These are phyloP conservation scores for Kwoniella dendrophila DNA, from an alignment of 768 basidiomycete species.

Conservation along the genomic window DNA sequence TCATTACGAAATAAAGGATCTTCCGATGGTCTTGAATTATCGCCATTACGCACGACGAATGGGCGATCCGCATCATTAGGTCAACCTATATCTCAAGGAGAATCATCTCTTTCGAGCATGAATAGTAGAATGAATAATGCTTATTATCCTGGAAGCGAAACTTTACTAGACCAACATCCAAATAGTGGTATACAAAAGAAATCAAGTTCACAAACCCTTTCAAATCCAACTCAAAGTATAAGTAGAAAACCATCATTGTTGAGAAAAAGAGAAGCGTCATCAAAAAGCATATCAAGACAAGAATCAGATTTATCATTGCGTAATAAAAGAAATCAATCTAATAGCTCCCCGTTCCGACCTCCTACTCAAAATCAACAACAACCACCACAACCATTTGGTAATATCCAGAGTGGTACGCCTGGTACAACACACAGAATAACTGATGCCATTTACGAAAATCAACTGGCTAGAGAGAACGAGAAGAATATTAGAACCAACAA, in stretches of 20 bases:
- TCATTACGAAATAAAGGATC: constrained; percentile 5
- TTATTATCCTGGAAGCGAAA: constrained; percentile 16
- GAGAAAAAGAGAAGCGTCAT: not conserved
- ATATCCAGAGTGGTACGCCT: constrained; percentile 4
- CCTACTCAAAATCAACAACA: not conserved
- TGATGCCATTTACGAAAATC: constrained; percentile 22
- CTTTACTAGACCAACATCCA: not conserved
- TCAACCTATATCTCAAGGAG: not conserved
- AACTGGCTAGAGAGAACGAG: constrained; percentile 7
- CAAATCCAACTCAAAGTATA: not conserved
- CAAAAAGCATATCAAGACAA: constrained; percentile 14
- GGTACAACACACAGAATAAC: constrained; percentile 24
- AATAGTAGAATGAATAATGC: not conserved
- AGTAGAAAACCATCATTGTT: constrained; percentile 9
- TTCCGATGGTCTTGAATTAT: constrained; percentile 7
- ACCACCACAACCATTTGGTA: too few relatives aligned
- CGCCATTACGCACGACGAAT: constrained; percentile 11
- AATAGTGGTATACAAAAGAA: not conserved
- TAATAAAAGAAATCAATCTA: not conserved
- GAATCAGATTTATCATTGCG: constrained; percentile 7
- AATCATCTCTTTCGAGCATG: not conserved
- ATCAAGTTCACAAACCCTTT: not conserved
- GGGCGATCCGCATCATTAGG: constrained; percentile 4
- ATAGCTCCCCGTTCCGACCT: not conserved
- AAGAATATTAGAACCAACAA: too few relatives aligned